A percentile compares a stretch with the other conserved stretches of the same genome.
These are phyloP conservation scores for Solanum chacoense DNA, from an alignment of 305 asterid species.

Conservation along the genomic window DNA sequence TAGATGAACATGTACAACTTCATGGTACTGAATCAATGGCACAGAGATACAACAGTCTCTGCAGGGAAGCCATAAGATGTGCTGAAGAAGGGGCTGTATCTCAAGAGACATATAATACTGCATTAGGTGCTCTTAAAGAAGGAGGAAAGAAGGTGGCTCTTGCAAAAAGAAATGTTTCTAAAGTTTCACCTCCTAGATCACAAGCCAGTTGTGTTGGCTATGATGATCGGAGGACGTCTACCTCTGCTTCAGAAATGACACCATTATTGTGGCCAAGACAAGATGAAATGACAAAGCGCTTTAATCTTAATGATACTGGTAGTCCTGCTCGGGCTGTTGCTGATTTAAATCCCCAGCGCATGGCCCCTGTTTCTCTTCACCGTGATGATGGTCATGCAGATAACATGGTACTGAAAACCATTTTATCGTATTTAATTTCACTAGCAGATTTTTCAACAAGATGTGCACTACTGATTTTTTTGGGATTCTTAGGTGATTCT, in stretches of 20 bases:
- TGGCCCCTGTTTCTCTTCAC: conserved; percentile 51
- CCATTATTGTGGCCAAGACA: conserved; percentile 73
- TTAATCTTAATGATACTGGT: conserved; percentile 54
- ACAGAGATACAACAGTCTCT: conserved; percentile 49
- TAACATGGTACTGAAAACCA: conserved; percentile 38
- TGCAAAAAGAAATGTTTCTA: conserved; percentile 47
- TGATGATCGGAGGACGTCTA: conserved; percentile 39
- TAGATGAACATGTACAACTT: conserved; percentile 34
- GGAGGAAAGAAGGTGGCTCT: conserved; percentile 52
- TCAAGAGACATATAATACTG: conserved; percentile 51
- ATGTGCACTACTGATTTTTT: conserved; percentile 3
- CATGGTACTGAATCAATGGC: conserved; percentile 42
- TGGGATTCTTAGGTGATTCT: conserved; percentile 36
- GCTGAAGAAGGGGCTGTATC: conserved; percentile 76
- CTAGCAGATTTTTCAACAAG: not conserved
- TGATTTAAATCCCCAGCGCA: conserved; percentile 32
- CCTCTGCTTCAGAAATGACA: conserved; percentile 34
- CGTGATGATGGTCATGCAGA: conserved; percentile 40
- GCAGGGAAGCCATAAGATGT: conserved; percentile 66
- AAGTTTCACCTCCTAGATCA: conserved; percentile 40
- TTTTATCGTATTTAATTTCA: not conserved
- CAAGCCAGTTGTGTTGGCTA: conserved; percentile 35
- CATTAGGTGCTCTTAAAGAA: conserved; percentile 55
- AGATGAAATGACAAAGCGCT: conserved; percentile 45
- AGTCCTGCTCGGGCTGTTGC: conserved; percentile 31